Base-by-base conservation (phyloP, 208 protist genomes). In the Acanthamoeba culbertsoni region DNA sequence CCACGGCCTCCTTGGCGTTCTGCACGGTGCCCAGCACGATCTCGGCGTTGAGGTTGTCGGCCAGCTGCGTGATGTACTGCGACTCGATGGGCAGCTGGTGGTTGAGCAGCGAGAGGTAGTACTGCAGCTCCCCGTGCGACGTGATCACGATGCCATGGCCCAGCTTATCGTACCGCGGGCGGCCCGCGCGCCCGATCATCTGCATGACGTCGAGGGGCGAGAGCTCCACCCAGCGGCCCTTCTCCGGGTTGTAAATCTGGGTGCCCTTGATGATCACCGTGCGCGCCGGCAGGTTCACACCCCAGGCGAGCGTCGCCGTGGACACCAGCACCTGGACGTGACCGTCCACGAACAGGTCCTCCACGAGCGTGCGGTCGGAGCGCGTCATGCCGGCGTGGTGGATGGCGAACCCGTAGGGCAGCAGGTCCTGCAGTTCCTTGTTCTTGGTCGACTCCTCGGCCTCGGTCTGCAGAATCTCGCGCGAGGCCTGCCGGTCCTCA, bases 271-370 rank as follows among this genome's bases (percentile, higher is more conserved):
- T 99, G 55, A 99, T 97, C 40, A 99, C 99, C 12, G 98, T 99
- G 95, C 99, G 99, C 8, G 99, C 99, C 12, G 99, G 99, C 35
- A 99, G 94, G 96, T 99, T 99, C 33, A 99, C 99, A 95, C 99
- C 99, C 99, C 99, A 99, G 42, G 99, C 99, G 31, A 99, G 97
- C 18, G 99, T 99, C 45, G 99, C 99, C 35, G 99, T 99, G 95
- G 98, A 99, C 59, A 98, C 96, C 55, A 99, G 96, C 45, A 99
- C 98, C n/a, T 97, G 97, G 89, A 99, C 97, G 84, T 97, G 96
- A 23, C 99, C 98, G 1, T 98, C 96, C n/a, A 96, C 96, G 96
- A 99, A 99, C 40, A 99, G 96, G 48, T 97, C 94, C 94, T 99
- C 99, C 1, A 98, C 98, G 14, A 98, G 86, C 37, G 98, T 99